Evolutionary conservation across 2,329 filamentous ascomycete genomes (phyloP).

Genomic region (Akanthomyces muscarius): DNA sequence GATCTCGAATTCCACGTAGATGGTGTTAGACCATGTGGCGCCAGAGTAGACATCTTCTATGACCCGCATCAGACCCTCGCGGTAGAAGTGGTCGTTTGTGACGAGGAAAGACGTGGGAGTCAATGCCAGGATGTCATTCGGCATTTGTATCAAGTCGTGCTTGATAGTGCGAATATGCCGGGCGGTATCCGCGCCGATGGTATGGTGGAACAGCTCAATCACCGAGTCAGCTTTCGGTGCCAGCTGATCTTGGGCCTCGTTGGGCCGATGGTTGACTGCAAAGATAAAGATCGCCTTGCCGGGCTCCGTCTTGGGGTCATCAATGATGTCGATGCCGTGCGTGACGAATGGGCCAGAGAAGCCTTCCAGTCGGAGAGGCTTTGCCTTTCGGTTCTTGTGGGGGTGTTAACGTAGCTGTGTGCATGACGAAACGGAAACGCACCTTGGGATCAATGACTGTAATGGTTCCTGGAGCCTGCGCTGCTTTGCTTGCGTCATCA

Average conservation of each 20-base stretch:
- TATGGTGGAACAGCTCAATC: constrained; percentile 56
- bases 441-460: constrained; percentile 53
- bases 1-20: constrained; percentile 40
- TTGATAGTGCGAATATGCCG: constrained; percentile 49
- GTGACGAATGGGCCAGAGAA: constrained; percentile 53
- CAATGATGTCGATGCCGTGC: constrained; percentile 58
- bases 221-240: constrained; percentile 44
- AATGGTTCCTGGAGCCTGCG: constrained; percentile 40
- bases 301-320: constrained; percentile 37
- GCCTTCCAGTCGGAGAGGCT: constrained; percentile 44
- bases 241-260: constrained; percentile 32
- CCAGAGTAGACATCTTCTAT: constrained; percentile 43
- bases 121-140: constrained; percentile 53
- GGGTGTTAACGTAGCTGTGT: background rate
- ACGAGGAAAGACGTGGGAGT: constrained; percentile 49
- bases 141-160: constrained; percentile 51
- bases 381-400: constrained; percentile 41
- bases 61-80: constrained; percentile 41
- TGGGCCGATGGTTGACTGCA: constrained; percentile 56
- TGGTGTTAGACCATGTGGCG: constrained; percentile 46
- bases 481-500: constrained; percentile 34
- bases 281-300: constrained; percentile 52
- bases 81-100: constrained; percentile 57
- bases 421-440: constrained; percentile 18
- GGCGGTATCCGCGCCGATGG: constrained; percentile 37